Evolutionary conservation across 1,284 basidiomycete genomes (phyloP).

Genomic region (Pisolithus thermaeus): DNA sequence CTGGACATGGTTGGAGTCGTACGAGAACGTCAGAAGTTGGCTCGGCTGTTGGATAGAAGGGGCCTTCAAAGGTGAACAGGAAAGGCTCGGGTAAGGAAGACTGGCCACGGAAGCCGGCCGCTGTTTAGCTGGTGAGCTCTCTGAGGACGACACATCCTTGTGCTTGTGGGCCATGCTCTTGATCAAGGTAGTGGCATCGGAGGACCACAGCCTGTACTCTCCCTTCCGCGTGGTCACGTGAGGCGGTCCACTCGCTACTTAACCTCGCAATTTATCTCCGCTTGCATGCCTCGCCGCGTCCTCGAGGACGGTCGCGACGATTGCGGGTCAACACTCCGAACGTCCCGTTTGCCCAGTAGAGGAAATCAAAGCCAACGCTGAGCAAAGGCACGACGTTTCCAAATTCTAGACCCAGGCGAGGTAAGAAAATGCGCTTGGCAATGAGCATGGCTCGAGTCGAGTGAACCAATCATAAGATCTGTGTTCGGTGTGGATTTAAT

Average conservation of each 20-base stretch:
- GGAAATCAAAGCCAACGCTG: too few species aligned
- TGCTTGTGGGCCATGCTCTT: slow-evolving; percentile 21
- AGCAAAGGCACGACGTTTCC: too few species aligned
- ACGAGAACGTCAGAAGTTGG: slow-evolving; percentile 63
- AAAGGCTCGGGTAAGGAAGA: slow-evolving; percentile 28
- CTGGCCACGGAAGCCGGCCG: not conserved
- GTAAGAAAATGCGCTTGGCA: too few species aligned
- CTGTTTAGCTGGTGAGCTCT: slow-evolving; percentile 2
- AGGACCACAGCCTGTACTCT: not conserved
- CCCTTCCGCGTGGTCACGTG: not conserved
- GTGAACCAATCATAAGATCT: too few species aligned
- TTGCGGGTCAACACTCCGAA: too few species aligned
- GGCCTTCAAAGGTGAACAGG: slow-evolving; percentile 23
- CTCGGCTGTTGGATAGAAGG: slow-evolving; percentile 56
- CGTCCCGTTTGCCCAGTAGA: too few species aligned
- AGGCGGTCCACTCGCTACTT: not conserved
- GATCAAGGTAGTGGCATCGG: not conserved
- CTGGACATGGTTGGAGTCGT: slow-evolving; percentile 45
- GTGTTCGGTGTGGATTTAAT: too few species aligned
- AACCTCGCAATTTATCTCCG: slow-evolving; percentile 6
- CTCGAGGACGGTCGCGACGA: slow-evolving; percentile 16
- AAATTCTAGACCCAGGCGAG: too few species aligned
- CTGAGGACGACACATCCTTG: slow-evolving; percentile 14
- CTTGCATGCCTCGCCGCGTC: slow-evolving; percentile 17
- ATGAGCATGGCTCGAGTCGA: too few species aligned